Evolutionary conservation across 1,284 basidiomycete species (phyloP).

Genomic region (Rhizoctonia solani): DNA sequence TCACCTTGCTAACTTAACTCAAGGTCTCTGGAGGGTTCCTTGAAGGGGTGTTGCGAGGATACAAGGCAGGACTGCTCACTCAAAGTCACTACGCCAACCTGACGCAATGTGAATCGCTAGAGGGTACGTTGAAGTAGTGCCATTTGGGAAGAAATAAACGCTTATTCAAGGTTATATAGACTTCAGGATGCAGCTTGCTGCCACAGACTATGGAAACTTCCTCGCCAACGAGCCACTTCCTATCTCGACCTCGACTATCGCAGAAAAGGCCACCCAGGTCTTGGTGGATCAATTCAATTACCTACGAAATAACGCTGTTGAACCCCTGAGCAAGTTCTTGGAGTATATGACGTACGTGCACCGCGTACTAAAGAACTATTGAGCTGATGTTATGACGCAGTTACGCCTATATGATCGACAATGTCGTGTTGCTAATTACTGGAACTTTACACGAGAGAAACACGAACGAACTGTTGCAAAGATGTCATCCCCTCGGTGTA

Average conservation of each 20-base stretch:
- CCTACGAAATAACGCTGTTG: constrained; percentile 86
- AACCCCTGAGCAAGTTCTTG: constrained; percentile 89
- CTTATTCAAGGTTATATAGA: constrained; percentile 55
- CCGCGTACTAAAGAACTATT: no score
- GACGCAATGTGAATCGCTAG: constrained; percentile 96
- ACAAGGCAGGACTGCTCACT: constrained; percentile 89
- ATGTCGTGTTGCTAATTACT: constrained; percentile 96
- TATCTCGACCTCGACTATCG: constrained; percentile 91
- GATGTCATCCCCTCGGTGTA: constrained; percentile 95
- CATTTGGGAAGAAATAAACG: not conserved
- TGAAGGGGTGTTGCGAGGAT: constrained; percentile 93
- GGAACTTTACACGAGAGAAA: constrained; percentile 97
- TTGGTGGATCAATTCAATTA: constrained; percentile 98
- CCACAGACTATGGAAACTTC: constrained; percentile 99
- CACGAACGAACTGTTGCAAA: constrained; percentile 93
- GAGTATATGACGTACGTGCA: constrained; percentile 96
- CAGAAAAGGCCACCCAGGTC: constrained; percentile 92
- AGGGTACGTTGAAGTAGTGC: constrained; percentile 62
- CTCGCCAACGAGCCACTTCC: constrained; percentile 97
- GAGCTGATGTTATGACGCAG: constrained; percentile 50
- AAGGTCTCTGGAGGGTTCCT: constrained; percentile 84
- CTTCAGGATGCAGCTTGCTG: constrained; percentile 88
- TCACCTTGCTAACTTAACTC: constrained; percentile 40
- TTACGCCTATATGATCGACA: constrained; percentile 99
- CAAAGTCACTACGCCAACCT: constrained; percentile 91